These are phyloP conservation scores for Mucor mucedo DNA, from an alignment of 371 early-diverging fungal species.

Conservation along the genomic window DNA sequence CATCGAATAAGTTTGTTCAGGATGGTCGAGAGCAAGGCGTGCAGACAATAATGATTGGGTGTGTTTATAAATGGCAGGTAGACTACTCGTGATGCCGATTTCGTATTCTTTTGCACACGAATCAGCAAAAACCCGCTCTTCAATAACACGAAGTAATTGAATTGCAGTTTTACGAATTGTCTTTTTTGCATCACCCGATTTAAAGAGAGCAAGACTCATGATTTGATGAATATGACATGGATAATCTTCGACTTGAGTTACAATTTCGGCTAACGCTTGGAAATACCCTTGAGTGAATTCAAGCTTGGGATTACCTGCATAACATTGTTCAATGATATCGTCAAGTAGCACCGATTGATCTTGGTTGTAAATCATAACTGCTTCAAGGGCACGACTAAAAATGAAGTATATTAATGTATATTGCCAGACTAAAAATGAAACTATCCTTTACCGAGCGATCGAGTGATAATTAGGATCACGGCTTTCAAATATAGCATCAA, in stretches of 20 bases:
- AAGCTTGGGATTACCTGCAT: conserved; percentile 67
- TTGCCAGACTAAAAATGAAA: not conserved
- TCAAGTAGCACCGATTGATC: conserved; percentile 69
- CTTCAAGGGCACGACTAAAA: conserved; percentile 63
- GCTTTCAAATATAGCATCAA: conserved; percentile 72
- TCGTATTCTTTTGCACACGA: conserved; percentile 71
- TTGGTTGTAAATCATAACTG: conserved; percentile 74
- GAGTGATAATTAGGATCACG: conserved; percentile 52
- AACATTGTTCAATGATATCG: conserved; percentile 74
- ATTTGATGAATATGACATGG: conserved; percentile 69
- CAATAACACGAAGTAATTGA: conserved; percentile 74
- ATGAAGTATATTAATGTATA: not conserved
- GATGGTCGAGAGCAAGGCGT: conserved; percentile 68
- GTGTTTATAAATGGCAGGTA: conserved; percentile 84
- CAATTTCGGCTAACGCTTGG: conserved; percentile 72
- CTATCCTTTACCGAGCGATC: conserved; percentile 44
- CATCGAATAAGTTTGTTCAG: conserved; percentile 74
- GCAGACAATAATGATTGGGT: conserved; percentile 76
- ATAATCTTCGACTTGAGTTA: conserved; percentile 59
- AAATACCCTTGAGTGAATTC: conserved; percentile 79
- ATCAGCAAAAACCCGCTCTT: conserved; percentile 70
- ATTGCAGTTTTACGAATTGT: conserved; percentile 81
- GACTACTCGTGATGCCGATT: conserved; percentile 75
- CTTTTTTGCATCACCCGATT: conserved; percentile 78
- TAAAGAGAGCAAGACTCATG: conserved; percentile 82